phyloP scores from a whole-genome alignment of 257 asterid genomes.

The Solanum clarkiae region DNA sequence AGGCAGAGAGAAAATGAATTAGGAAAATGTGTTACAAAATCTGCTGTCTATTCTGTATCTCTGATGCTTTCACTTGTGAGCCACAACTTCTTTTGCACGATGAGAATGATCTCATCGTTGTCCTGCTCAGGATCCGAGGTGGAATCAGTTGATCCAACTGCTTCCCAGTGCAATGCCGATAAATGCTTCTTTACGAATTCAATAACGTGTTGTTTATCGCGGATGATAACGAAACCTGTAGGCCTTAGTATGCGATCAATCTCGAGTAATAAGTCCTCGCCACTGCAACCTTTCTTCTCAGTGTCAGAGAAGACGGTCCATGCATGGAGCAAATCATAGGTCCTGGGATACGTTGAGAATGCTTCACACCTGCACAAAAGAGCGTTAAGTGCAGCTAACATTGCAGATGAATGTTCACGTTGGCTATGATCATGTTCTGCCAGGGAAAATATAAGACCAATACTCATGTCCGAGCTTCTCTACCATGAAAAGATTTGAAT shows the following conservation, averaged over 20 bases:
- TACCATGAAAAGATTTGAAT: background rate
- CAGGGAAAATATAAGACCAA: background rate
- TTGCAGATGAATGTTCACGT: background rate
- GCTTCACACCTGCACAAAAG: constrained; percentile 71
- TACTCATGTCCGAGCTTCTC: background rate
- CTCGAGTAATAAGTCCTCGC: constrained; percentile 82
- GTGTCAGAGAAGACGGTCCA: constrained; percentile 73
- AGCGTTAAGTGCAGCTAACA: background rate
- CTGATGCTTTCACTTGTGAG: constrained; percentile 75
- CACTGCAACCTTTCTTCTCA: constrained; percentile 92
- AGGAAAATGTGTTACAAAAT: background rate
- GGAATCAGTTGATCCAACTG: constrained; percentile 28
- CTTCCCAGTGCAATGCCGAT: constrained; percentile 85
- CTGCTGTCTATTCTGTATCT: constrained; percentile 37
- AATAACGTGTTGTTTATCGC: constrained; percentile 54
- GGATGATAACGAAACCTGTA: constrained; percentile 64
- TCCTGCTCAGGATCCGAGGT: constrained; percentile 42
- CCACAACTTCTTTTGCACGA: constrained; percentile 88
- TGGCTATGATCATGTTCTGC: background rate
- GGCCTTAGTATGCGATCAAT: constrained; percentile 92
- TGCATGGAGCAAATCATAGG: constrained; percentile 83
- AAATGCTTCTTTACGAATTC: constrained; percentile 75
- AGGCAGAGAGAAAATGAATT: constrained; percentile 12
- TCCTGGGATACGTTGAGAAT: constrained; percentile 84
- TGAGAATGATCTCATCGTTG: constrained; percentile 43